Evolutionary conservation across 768 basidiomycete genomes (phyloP), one percentile per base, ranked within the genome.

Genomic region (Boletus eberwhitei): DNA sequence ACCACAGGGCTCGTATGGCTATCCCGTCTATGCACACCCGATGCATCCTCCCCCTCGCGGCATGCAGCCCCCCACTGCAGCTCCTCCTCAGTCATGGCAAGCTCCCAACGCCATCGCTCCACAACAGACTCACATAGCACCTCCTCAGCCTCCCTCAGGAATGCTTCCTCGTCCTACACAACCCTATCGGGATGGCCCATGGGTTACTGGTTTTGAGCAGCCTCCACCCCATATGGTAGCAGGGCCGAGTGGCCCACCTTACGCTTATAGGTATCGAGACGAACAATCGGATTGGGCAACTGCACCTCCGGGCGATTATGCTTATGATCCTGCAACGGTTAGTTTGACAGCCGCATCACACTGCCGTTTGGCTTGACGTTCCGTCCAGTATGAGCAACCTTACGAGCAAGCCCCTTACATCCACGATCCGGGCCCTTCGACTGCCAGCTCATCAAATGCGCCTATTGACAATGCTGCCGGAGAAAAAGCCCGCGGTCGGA

Each of bases 11-110:
- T 56, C 70, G 0, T 71, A 67, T 38, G 58, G 48, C 2, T 75
- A 73, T 47, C 64, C 70, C 2, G 70, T 71, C 2, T 80, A 75
- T 59, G 71, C 73, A 4, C 77, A 76, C 54, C 73, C 72, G 41
- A 72, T 80, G 38, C 70, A 71, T 39, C 63, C 64, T 40, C 60
- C 68, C n/a, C 64, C 73, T 32, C 70, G 75, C 21, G 65, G 77
- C 32, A 73, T 82, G 59, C 80, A 77, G 39, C 72, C 75, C 9
- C 69, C 78, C 14, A 69, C 79, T 14, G 69, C 79, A 29, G 77
- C 75, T 3, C 77, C 82, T 8, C 79, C 84, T 6, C 86, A 83
- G 55, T 74, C 83, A 17, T 88, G 88, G 86, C 85, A 86, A 62
- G 75, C 78, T 8, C 70, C 84, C 5, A 77, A 75, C 40, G 78